A percentile compares a stretch with the other conserved stretches of the same genome.
Conservation (phyloP, 371 early-diverging fungal species). For the Apophysomyces variabilis region DNA sequence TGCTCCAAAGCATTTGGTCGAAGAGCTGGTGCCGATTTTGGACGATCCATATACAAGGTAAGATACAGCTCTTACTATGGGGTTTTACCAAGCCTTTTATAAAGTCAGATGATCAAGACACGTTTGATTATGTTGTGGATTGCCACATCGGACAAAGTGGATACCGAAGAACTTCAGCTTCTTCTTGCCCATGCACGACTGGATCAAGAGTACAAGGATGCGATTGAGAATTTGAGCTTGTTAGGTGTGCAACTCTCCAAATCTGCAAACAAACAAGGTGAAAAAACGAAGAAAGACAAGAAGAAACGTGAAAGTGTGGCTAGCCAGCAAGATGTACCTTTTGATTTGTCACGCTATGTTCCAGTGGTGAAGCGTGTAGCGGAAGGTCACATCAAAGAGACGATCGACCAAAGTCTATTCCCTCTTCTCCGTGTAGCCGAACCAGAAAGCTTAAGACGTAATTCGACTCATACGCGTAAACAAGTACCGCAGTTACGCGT, state of each 20-base stretch:
- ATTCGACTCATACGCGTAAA: conserved; percentile 32
- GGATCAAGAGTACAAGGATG: conserved; percentile 72
- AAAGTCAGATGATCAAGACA: conserved; percentile 74
- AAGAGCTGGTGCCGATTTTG: conserved; percentile 83
- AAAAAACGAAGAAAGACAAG: conserved; percentile 50
- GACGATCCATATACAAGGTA: conserved; percentile 72
- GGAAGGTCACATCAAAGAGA: conserved; percentile 63
- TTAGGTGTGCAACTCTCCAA: conserved; percentile 68
- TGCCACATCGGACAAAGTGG: conserved; percentile 69
- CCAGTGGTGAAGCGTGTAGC: conserved; percentile 66
- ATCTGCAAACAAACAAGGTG: conserved; percentile 42
- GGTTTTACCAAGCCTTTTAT: not conserved
- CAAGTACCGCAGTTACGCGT: conserved; percentile 48
- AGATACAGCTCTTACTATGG: not conserved
- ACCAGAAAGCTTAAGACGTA: conserved; percentile 36
- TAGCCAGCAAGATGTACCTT: conserved; percentile 58
- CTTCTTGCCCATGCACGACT: conserved; percentile 80
- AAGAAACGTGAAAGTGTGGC: conserved; percentile 38
- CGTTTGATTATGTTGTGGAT: conserved; percentile 88
- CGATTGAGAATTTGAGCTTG: conserved; percentile 75
- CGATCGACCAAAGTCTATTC: conserved; percentile 61
- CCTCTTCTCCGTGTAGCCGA: conserved; percentile 63
- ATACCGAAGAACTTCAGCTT: conserved; percentile 69
- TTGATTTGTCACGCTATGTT: conserved; percentile 73
- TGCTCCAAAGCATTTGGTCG: conserved; percentile 72